Base-by-base conservation (phyloP, 2,329 filamentous ascomycete genomes). In the Gaeumannomyces tritici region DNA sequence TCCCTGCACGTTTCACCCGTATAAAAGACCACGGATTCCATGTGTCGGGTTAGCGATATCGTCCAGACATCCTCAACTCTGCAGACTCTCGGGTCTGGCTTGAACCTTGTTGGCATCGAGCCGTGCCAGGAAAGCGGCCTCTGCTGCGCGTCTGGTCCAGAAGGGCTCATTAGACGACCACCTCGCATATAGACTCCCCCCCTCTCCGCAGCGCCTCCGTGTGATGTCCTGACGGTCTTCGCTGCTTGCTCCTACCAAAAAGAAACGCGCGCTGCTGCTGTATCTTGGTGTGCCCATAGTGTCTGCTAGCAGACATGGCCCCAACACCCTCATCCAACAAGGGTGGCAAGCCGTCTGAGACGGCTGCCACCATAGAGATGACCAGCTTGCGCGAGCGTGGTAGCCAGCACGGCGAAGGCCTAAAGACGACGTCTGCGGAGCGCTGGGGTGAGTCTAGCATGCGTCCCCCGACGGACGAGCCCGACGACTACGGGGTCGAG, bases 401-500 rank as follows among this genome's bases (percentile, higher is more conserved):
- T 65, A 64, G 55, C 62, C 68, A 61, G 55, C 26, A 69, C 65
- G 65, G 62, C 42, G 64, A 29, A 26, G 68, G 66, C 62, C 64
- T 68, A 61, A 69, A 71, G 64, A 67, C 65, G 64, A 67, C 65
- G 24, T 70, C 66, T 54, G 66, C 67, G 63, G 70, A 73, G 62
- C 71, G 67, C 63, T 78, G 78, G 76, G 72, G 70, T 64, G 73
- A 77, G 65, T 74, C 76, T 24, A 57, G 60, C 29, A 35, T 54
- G 51, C 51, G 54, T 35, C 60, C 60, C 15, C 56, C 35, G 13
- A 29, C 11, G 28, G 56, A 29, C 62, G 73, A 71, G 58, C 70
- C 69, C 64, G 70, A 72, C 56, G 71, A 69, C 35, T 67, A 76
- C 47, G 69, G 73, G 56, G 69, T 73, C 55, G 76, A 77, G 47